Evolutionary conservation across 305 asterid genomes (phyloP).

Genomic region (Solanum hybrid): DNA sequence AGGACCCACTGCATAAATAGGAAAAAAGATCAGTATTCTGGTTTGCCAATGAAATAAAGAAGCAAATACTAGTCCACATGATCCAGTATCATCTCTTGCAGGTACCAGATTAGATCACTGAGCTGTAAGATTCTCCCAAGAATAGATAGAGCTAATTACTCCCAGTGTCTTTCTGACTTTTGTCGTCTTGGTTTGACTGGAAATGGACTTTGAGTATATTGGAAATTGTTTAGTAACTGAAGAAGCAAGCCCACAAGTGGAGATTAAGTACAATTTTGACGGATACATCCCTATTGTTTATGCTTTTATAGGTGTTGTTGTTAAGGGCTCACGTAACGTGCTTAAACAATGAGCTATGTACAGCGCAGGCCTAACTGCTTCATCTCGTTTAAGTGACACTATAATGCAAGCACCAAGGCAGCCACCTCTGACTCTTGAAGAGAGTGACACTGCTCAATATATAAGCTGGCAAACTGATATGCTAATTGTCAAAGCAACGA

Average conservation of each 20-base stretch:
- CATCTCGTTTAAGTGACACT: not conserved
- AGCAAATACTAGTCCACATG: not conserved
- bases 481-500: not conserved
- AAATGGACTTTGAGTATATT: not conserved
- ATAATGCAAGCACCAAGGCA: not conserved
- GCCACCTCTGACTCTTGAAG: not conserved
- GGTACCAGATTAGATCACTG: not conserved
- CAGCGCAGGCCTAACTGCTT: not conserved
- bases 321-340: not conserved
- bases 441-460: not conserved
- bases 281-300: not conserved
- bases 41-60: not conserved
- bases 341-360: not conserved
- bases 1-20: constrained; percentile 79
- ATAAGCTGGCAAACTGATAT: not conserved
- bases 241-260: not conserved
- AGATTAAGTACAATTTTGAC: not conserved
- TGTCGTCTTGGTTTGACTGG: not conserved
- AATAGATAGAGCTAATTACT: not conserved
- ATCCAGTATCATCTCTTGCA: not conserved
- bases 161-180: not conserved
- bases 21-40: constrained; percentile 5
- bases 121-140: not conserved
- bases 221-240: not conserved
- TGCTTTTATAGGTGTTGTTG: not conserved